Evolutionary conservation across 2,329 filamentous ascomycete species (phyloP), one percentile per base, ranked within the genome.

Genomic region (Myrmaecium sp.): DNA sequence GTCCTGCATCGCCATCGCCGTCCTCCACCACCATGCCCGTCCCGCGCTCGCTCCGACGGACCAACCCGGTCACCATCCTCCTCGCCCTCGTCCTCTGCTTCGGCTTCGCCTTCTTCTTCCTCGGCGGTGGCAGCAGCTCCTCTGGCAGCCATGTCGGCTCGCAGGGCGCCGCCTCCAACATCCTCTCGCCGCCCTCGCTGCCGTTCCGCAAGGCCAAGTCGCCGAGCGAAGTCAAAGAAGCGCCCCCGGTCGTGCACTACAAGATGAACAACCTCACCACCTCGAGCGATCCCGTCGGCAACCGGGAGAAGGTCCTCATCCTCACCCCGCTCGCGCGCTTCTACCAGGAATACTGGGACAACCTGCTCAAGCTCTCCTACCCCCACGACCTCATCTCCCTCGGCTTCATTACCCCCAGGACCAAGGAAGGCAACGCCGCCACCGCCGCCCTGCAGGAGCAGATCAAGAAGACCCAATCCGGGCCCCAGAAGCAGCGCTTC

Each of bases 291-390:
- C 81, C 89, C 2, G 60, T 82, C 26, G 68, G 64, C 34, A 89
- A 92, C 47, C 62, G 70, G 37, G 89, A 98, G 58, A 77, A 75
- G 27, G 66, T 98, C 32, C 72, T 98, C 29, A 79, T 98, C 46
- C 67, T 98, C 33, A 94, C 89, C 1, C 89, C 89, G 6, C 74
- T 98, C 56, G 78, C 82, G 17, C 72, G 80, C 35, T 98, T 95
- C 63, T 95, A 94, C 54, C 74, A 79, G 41, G 74, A 68, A 39
- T 98, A 95, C 60, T 98, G 89, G 86, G 76, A 91, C 51, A 98
- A 95, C 43, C 63, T 98, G 15, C 51, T 84, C 38, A 70, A 70
- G 47, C 66, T 98, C 30, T 66, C 57, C 43, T 98, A 95, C 50
- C 89, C 89, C 3, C 89, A 94, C 56, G 79, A 93, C 32, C 69